Percentiles rank a stretch among this genome's conserved stretches.
phyloP scores from a whole-genome alignment of 257 asterid species.

The Lithospermum erythrorhizon region DNA sequence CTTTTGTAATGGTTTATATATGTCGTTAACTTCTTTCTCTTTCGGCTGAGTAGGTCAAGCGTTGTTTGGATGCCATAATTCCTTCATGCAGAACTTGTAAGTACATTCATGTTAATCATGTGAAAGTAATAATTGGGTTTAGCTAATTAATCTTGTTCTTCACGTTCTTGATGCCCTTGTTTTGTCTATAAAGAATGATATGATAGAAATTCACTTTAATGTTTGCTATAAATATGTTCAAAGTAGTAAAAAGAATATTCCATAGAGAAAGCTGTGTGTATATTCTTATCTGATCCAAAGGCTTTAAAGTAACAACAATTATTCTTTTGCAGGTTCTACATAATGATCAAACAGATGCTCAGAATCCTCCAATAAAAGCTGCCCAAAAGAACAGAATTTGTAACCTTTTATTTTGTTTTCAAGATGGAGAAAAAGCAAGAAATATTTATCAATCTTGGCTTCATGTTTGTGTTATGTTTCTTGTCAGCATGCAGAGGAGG shows the following conservation, averaged over 20 bases:
- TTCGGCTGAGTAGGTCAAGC: neutral
- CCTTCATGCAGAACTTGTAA: constrained; percentile 15
- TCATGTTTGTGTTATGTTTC: constrained; percentile 20
- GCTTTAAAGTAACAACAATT: constrained; percentile 13
- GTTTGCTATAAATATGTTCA: neutral
- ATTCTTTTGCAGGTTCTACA: constrained; percentile 24
- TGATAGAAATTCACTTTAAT: neutral
- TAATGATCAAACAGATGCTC: constrained; percentile 19
- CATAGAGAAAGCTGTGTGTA: constrained; percentile 27
- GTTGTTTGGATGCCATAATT: neutral
- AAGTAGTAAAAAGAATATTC: neutral
- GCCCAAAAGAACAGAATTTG: constrained; percentile 2
- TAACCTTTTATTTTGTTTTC: neutral
- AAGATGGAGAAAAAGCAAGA: constrained; percentile 26
- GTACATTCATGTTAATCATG: constrained; percentile 8
- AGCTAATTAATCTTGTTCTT: neutral
- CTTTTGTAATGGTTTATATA: too few species aligned
- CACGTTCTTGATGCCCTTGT: neutral
- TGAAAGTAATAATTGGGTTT: constrained; percentile 7
- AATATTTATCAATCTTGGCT: constrained; percentile 13
- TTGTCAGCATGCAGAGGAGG: constrained; percentile 32
- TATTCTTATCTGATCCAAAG: constrained; percentile 43
- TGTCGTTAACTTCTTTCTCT: neutral
- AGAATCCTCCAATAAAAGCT: constrained; percentile 17
- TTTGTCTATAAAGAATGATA: constrained; percentile 1